These are phyloP conservation scores for Parafenestella ontariensis DNA, from an alignment of 2,329 filamentous ascomycete species.

Conservation along the genomic window DNA sequence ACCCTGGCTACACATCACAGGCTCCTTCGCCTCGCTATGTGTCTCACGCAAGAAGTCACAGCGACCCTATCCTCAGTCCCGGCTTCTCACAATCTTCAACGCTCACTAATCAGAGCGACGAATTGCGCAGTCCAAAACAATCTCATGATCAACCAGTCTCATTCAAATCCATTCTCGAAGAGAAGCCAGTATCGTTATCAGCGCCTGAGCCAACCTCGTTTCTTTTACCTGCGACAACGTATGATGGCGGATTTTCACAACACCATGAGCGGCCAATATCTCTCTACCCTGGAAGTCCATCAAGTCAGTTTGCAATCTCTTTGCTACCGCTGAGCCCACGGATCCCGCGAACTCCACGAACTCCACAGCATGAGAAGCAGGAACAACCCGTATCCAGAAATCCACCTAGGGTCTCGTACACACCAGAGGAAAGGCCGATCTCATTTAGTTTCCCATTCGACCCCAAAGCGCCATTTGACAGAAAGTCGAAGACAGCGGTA, in stretches of 20 bases:
- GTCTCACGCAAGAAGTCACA: slow-evolving; percentile 27
- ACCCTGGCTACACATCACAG: slow-evolving; percentile 13
- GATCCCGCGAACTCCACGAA: neutral
- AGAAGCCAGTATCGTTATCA: slow-evolving; percentile 15
- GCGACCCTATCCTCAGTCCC: slow-evolving; percentile 29
- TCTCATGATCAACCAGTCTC: slow-evolving; percentile 15
- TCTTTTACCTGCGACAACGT: slow-evolving; percentile 32
- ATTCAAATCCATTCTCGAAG: slow-evolving; percentile 18
- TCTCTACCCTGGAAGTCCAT: slow-evolving; percentile 10
- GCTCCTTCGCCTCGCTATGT: slow-evolving; percentile 17
- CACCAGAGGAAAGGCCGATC: slow-evolving; percentile 20
- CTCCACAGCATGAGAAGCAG: neutral
- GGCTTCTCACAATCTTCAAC: slow-evolving; percentile 28
- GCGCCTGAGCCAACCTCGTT: slow-evolving; percentile 21
- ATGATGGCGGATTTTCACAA: slow-evolving; percentile 19
- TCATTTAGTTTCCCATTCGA: slow-evolving; percentile 24
- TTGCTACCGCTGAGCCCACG: slow-evolving; percentile 10
- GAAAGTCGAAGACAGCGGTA: slow-evolving; percentile 11
- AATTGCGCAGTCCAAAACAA: slow-evolving; percentile 12
- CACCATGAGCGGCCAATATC: slow-evolving; percentile 19
- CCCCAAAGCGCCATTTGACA: slow-evolving; percentile 22
- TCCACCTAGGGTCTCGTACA: slow-evolving; percentile 17
- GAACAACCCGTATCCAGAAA: neutral
- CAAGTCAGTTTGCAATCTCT: slow-evolving; percentile 6
- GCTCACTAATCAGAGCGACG: slow-evolving; percentile 15